Evolutionary conservation across 176 grass and related monocot genomes (phyloP), one percentile per base, ranked within the genome.

Genomic region (Tillandsia leiboldiana): DNA sequence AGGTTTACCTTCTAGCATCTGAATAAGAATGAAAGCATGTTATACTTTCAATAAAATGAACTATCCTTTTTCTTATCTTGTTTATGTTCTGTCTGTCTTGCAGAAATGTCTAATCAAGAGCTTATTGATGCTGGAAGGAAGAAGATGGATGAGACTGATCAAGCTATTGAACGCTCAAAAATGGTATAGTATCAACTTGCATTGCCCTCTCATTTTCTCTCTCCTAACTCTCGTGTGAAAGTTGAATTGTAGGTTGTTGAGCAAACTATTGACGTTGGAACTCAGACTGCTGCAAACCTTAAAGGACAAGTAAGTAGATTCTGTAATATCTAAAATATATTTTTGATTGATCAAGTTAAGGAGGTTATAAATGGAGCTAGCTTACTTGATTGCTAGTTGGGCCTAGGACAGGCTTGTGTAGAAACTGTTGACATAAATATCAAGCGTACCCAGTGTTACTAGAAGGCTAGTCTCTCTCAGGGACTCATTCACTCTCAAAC

Each of bases 101-200:
- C 72, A 99, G 94, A 81, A 74, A 93, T 99, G 94, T 87, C 82
- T 71, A 99, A 99, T 82, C 90, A 90, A 85, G 79, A 99, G 58
- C 90, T 99, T 20, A 81, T 99, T 75, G 72, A 75, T 68, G 75
- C 77, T 76, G 95, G 95, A 80, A 80, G n/a, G 63, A 90, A 86
- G 64, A 84, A 99, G 66, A 99, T 99, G 89, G 87, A 94, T 64
- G 86, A 99, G 78, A 99, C 95, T 61, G 95, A 99, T 76, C 87
- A 99, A 80, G 80, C 78, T 64, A 90, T 99, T 81, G 80, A 99
- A 72, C 95, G 90, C 20, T 99, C 90, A 5, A 93, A 99, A 79
- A 84, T 84, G 87, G 95, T 99, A 51, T 15, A 66, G 42, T 68
- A 24, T 12, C n/a, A 3, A 61, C 15, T 62, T 26, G 57, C 20